Conservation (phyloP, 352 stramenopile species). For the Globisporangium spiculum region DNA sequence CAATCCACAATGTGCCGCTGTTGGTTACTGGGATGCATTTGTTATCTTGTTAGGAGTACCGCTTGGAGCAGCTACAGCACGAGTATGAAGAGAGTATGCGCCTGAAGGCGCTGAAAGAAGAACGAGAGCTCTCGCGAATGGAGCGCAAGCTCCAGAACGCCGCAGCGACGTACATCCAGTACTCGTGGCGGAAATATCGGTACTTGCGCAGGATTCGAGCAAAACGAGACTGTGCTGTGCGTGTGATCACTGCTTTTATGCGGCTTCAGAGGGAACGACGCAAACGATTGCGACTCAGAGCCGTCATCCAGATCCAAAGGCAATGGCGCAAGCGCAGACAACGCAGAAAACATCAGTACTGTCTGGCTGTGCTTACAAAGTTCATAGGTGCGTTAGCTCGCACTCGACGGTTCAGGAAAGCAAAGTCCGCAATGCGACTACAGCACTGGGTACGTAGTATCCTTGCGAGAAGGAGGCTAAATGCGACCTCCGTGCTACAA, state of each 20-base stretch:
- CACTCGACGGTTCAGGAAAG: slow-evolving; percentile 5
- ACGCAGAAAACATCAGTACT: slow-evolving; percentile 11
- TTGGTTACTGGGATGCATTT: neutral
- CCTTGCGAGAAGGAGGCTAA: slow-evolving; percentile 5
- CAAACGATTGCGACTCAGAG: slow-evolving; percentile 17
- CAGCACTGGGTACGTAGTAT: slow-evolving; percentile 32
- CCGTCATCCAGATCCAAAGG: slow-evolving; percentile 37
- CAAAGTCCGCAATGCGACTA: slow-evolving; percentile 12
- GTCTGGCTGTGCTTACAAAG: slow-evolving; percentile 19
- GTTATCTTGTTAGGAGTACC: slow-evolving; percentile 27
- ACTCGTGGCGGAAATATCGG: slow-evolving; percentile 41
- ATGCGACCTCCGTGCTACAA: slow-evolving; percentile 31
- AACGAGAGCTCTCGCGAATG: slow-evolving; percentile 57
- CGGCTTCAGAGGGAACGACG: slow-evolving; percentile 16
- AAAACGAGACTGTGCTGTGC: slow-evolving; percentile 22
- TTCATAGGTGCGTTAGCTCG: slow-evolving; percentile 22
- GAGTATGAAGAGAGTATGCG: slow-evolving; percentile 43
- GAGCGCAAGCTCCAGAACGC: slow-evolving; percentile 56
- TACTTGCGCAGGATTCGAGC: slow-evolving; percentile 13
- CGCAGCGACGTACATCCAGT: slow-evolving; percentile 68
- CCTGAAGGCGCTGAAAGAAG: slow-evolving; percentile 34
- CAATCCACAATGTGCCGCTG: neutral
- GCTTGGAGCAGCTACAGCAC: slow-evolving; percentile 42
- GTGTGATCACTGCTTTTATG: slow-evolving; percentile 37
- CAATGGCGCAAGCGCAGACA: slow-evolving; percentile 22